Evolutionary conservation across 345 rosid species (phyloP).

Genomic region (Nasturtium officinale): DNA sequence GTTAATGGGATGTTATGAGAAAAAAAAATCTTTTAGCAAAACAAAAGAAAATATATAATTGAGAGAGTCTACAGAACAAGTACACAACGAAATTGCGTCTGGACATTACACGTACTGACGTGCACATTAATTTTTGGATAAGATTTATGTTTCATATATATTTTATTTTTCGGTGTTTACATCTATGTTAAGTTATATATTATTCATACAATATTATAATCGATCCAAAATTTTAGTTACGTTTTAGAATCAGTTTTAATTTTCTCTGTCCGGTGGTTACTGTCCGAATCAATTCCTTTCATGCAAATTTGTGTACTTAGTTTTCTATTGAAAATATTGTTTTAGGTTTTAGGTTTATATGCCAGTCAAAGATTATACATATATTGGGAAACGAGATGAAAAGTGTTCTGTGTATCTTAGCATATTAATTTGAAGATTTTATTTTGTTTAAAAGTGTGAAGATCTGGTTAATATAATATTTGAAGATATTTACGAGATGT

Average conservation of each 20-base stretch:
- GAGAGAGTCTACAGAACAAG: not conserved
- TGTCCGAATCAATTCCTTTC: not conserved
- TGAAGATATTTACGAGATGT: not conserved
- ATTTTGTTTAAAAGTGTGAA: constrained; percentile 1
- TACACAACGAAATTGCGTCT: not conserved
- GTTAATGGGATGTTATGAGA: not conserved
- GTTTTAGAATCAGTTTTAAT: not conserved
- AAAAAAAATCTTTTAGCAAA: too few relatives aligned
- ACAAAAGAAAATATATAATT: too few relatives aligned
- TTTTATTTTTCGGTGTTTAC: not conserved
- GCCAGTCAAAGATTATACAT: constrained; percentile 29
- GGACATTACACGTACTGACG: not conserved
- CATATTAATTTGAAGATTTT: constrained; percentile 16
- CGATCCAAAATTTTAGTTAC: not conserved
- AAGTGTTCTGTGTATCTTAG: constrained; percentile 16
- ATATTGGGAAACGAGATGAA: constrained; percentile 31
- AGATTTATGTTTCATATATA: not conserved
- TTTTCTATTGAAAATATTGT: not conserved
- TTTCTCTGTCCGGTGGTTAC: not conserved
- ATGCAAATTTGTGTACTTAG: not conserved
- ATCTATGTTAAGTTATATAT: not conserved
- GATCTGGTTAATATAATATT: not conserved
- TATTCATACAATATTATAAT: too few relatives aligned
- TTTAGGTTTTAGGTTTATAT: not conserved
- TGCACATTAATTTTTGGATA: constrained; percentile 20